Evolutionary conservation across 2,329 filamentous ascomycete species (phyloP), one percentile per base, ranked within the genome.

Genomic region (Aspergillus vadensis): DNA sequence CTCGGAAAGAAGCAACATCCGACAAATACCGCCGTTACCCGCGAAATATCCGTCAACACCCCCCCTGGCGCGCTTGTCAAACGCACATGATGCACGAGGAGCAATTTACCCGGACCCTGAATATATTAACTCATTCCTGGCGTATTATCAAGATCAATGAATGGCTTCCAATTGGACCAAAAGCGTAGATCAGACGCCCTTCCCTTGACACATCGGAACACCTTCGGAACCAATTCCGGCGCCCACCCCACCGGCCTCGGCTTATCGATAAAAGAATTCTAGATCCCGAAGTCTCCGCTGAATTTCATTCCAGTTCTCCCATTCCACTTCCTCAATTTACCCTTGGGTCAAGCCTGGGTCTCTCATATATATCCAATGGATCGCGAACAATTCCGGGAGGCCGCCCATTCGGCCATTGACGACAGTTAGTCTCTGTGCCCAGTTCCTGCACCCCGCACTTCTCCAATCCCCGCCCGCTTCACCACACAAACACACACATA

Each of bases 341-440:
- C 17, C 9, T 21, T 36, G 5, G 8, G 21, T 23, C 19, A 6
- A 12, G 10, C 7, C 41, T 23, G 32, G 12, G 1, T 14, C 1
- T 3, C 5, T 36, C 2, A 39, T 38, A 9, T 17, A 15, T 10
- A 2, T 41, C 52, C 52, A 17, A 96, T 97, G 93, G 87, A 96
- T 72, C 87, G 88, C 27, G 81, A 88, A 58, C 86, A 94, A 70
- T 97, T 96, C 77, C 85, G 87, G 65, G 80, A 86, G 62, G 91
- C 91, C 64, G 92, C 91, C 48, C 86, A 91, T 65, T 85, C 88
- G 59, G 89, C 89, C 62, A 87, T 96, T 72, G 90, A 96, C 66
- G 90, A 96, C 61, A 96, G 91, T 92, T 78, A 72, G 87, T 80
- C 53, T 43, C 39, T 14, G 32, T 36, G 7, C 12, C 32, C 12